Evolutionary conservation across 1,139 yeast genomes (phyloP).

Genomic region (Scheffersomyces illinoinensis): DNA sequence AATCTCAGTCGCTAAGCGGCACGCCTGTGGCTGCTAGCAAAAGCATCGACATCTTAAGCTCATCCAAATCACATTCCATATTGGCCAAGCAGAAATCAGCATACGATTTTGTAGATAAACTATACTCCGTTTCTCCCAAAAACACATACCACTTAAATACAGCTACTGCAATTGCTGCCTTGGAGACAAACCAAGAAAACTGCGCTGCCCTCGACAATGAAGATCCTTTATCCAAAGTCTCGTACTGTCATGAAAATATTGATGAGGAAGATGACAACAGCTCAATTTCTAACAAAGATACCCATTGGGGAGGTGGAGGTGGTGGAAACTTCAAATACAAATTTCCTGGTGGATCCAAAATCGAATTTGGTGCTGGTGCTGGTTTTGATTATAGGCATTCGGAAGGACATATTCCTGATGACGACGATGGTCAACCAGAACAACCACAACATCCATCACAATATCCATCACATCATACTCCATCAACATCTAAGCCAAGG

Average conservation of each 20-base stretch:
- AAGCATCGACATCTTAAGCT: neutral
- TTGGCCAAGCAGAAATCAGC: neutral
- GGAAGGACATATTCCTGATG: slow-evolving; percentile 6
- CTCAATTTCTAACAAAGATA: slow-evolving; percentile 1
- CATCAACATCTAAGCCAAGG: neutral
- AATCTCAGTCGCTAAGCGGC: neutral
- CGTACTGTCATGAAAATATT: slow-evolving; percentile 9
- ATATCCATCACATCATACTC: neutral
- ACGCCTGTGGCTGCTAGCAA: neutral
- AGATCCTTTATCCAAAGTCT: slow-evolving; percentile 11
- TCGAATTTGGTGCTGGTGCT: slow-evolving; percentile 30
- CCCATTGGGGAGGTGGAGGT: slow-evolving; percentile 24
- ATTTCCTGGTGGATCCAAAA: slow-evolving; percentile 23
- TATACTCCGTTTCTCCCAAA: slow-evolving; percentile 44
- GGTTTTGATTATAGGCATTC: slow-evolving; percentile 24
- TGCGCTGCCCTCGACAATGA: slow-evolving; percentile 9
- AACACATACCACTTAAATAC: slow-evolving; percentile 38
- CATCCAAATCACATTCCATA: neutral
- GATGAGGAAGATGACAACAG: slow-evolving; percentile 12
- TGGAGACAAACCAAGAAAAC: slow-evolving; percentile 12
- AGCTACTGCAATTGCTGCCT: slow-evolving; percentile 32
- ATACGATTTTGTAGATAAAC: slow-evolving; percentile 32
- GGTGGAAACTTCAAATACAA: slow-evolving; percentile 27
- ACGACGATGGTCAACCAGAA: slow-evolving; percentile 1
- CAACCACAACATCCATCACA: neutral